Evolutionary conservation across 1,284 basidiomycete species (phyloP).

Genomic region (Leccinum solheimii): DNA sequence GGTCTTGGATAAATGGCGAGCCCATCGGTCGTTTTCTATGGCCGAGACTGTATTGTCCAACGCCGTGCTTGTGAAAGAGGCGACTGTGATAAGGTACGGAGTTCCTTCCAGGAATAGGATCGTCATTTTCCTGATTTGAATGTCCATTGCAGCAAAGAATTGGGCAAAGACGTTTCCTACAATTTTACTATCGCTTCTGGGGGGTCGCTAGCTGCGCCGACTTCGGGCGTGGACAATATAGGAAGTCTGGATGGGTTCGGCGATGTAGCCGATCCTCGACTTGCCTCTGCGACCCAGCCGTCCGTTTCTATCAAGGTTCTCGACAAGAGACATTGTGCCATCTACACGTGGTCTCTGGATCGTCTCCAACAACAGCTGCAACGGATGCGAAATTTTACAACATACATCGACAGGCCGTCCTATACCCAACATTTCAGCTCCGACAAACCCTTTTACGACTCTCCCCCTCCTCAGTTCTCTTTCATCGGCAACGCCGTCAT

Average conservation of each 20-base stretch:
- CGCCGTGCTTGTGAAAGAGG: constrained; percentile 90
- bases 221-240: constrained; percentile 83
- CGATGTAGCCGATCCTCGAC: constrained; percentile 81
- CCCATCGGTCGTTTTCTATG: constrained; percentile 85
- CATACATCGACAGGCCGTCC: constrained; percentile 90
- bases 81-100: constrained; percentile 86
- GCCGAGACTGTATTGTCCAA: constrained; percentile 85
- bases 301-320: constrained; percentile 90
- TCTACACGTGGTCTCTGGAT: constrained; percentile 90
- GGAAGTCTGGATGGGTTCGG: constrained; percentile 91
- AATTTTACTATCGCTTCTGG: constrained; percentile 91
- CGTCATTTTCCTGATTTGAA: constrained; percentile 13
- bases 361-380: constrained; percentile 86
- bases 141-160: constrained; percentile 63
- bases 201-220: constrained; percentile 76
- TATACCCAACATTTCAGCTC: constrained; percentile 93
- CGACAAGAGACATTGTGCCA: constrained; percentile 81
- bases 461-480: constrained; percentile 81
- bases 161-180: constrained; percentile 84
- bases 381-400: constrained; percentile 92
- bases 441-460: constrained; percentile 91
- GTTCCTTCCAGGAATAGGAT: constrained; percentile 7
- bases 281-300: constrained; percentile 73
- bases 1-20: constrained; percentile 83
- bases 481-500: constrained; percentile 89